A percentile compares a stretch with the other conserved stretches of the same genome.
Conservation (phyloP, 257 asterid species). For the Verbena officinalis region DNA sequence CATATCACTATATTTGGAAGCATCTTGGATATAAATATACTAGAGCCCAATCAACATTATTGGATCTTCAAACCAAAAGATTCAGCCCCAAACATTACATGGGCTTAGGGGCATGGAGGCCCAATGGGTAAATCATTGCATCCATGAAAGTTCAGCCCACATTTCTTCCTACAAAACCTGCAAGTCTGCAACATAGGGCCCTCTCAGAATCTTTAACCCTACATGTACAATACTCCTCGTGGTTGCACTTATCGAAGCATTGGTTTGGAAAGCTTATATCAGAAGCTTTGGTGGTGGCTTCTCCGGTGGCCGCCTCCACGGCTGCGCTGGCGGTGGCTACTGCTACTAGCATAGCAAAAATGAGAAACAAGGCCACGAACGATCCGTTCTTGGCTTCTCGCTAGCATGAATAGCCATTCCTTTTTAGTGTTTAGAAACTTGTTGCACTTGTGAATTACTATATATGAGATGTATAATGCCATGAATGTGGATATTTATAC, state of each 20-base stretch:
- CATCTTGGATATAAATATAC: neutral
- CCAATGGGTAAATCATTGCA: neutral
- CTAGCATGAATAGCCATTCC: neutral
- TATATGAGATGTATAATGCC: too few relatives aligned
- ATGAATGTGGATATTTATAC: too few relatives aligned
- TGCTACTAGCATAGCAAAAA: neutral
- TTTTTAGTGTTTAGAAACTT: too few relatives aligned
- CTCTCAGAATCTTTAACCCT: neutral
- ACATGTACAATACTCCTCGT: slow-evolving; percentile 8
- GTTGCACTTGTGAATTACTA: too few relatives aligned
- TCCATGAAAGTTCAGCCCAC: neutral
- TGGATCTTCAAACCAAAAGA: too few relatives aligned
- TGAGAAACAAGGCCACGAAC: neutral
- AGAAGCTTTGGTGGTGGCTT: neutral
- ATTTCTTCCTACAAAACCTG: neutral
- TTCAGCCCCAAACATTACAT: neutral
- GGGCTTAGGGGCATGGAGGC: slow-evolving; percentile 4
- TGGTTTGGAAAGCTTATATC: neutral
- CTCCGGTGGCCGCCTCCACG: neutral
- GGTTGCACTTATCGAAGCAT: slow-evolving; percentile 10
- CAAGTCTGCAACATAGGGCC: neutral
- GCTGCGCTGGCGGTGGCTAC: neutral
- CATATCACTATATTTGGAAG: too few relatives aligned
- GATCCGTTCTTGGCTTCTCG: neutral
- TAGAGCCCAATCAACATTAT: neutral